Conservation (phyloP, 305 asterid genomes). For the Rubia peregrina region DNA sequence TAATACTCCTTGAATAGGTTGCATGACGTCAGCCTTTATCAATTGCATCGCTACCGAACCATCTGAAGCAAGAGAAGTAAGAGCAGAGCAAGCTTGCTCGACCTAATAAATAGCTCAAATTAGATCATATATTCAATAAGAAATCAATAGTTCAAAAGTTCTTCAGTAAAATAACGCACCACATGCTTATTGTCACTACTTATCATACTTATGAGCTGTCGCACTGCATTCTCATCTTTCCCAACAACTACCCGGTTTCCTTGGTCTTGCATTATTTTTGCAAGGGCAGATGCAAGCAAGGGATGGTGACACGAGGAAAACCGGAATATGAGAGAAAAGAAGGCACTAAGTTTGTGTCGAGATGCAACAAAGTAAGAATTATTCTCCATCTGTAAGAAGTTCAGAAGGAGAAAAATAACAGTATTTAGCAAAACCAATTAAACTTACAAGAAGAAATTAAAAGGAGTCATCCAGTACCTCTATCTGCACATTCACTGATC, state of each 20-base stretch:
- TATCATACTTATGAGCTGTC: slow-evolving; percentile 99
- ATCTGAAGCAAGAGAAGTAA: slow-evolving; percentile 91
- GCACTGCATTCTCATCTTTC: slow-evolving; percentile 93
- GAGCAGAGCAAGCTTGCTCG: slow-evolving; percentile 98
- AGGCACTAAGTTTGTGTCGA: slow-evolving; percentile 95
- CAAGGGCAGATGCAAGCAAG: slow-evolving; percentile 95
- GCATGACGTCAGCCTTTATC: slow-evolving; percentile 91
- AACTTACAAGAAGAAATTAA: slow-evolving; percentile 12
- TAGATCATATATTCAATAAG: slow-evolving; percentile 18
- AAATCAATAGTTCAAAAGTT: slow-evolving; percentile 14
- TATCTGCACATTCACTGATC: slow-evolving; percentile 85
- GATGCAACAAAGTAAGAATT: slow-evolving; percentile 93
- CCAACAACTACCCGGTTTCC: slow-evolving; percentile 92
- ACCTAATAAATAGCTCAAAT: slow-evolving; percentile 45
- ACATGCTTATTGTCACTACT: slow-evolving; percentile 97
- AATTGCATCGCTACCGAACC: slow-evolving; percentile 87
- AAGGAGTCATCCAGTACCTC: slow-evolving; percentile 54
- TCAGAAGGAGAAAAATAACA: slow-evolving; percentile 16
- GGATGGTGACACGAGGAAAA: slow-evolving; percentile 99
- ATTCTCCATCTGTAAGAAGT: slow-evolving; percentile 76
- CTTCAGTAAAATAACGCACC: slow-evolving; percentile 47
- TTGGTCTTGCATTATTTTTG: slow-evolving; percentile 95
- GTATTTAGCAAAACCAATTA: slow-evolving; percentile 13
- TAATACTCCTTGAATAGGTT: slow-evolving; percentile 88
- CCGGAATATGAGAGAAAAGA: slow-evolving; percentile 97